phyloP scores from a whole-genome alignment of 1,284 basidiomycete species.

The Violaceomyces palustris region DNA sequence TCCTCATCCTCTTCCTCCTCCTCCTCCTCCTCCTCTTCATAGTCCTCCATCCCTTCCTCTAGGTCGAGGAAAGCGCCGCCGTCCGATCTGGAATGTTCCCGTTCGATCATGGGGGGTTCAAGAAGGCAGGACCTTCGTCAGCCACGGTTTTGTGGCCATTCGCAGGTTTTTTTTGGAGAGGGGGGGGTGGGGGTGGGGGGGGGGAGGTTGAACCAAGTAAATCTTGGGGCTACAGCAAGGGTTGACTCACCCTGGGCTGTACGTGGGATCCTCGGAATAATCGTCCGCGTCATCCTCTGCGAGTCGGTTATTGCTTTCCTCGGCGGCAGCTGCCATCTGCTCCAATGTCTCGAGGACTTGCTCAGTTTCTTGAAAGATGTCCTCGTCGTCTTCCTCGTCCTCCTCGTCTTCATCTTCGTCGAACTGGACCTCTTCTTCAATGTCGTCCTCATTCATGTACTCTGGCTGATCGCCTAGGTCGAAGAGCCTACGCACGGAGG shows the following conservation, averaged over 20 bases:
- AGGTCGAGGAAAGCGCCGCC: conserved; percentile 21
- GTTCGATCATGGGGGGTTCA: background rate
- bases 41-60: conserved; percentile 16
- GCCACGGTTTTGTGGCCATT: too few species aligned
- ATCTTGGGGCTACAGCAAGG: too few species aligned
- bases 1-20: conserved; percentile 9
- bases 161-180: conserved; percentile 16
- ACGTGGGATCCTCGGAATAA: conserved; percentile 10
- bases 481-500: too few species aligned
- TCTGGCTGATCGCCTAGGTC: conserved; percentile 2
- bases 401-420: conserved; percentile 6
- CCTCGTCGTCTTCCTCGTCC: conserved; percentile 27
- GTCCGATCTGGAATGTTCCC: conserved; percentile 10
- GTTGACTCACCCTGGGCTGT: too few species aligned
- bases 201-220: too few species aligned
- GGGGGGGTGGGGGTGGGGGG: conserved; percentile 11
- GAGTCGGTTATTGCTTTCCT: conserved; percentile 12
- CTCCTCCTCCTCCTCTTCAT: conserved; percentile 9
- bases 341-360: conserved; percentile 6
- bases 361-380: conserved; percentile 15
- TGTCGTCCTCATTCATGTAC: conserved; percentile 16
- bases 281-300: conserved; percentile 17
- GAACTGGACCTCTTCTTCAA: conserved; percentile 12
- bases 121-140: too few species aligned
- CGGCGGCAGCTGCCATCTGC: conserved; percentile 20